phyloP scores from a whole-genome alignment of 1,139 yeast genomes.

The Keqinozyma sinolaborantium region DNA sequence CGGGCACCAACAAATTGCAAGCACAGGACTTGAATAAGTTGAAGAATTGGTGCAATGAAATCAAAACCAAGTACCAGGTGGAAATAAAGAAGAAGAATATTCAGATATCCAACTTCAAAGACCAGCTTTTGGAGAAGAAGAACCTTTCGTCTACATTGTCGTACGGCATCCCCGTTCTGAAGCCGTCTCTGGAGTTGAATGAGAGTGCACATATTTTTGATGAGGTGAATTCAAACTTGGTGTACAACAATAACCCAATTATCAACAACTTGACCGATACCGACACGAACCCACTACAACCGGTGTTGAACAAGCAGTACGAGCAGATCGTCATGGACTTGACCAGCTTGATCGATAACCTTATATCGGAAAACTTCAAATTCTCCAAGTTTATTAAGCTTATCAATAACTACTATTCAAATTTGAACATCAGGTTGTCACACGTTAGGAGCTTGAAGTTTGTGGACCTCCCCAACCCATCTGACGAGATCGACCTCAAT shows the following conservation, averaged over 20 bases:
- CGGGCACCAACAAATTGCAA: constrained; percentile 24
- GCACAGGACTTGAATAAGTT: constrained; percentile 26
- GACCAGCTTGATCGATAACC: constrained; percentile 35
- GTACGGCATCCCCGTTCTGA: constrained; percentile 21
- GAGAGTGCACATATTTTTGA: too few species aligned
- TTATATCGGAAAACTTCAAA: constrained; percentile 38
- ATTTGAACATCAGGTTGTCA: constrained; percentile 21
- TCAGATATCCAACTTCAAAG: constrained; percentile 35
- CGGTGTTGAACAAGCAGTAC: constrained; percentile 29
- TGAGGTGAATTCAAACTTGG: constrained; percentile 20
- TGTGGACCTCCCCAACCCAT: constrained; percentile 29
- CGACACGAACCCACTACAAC: constrained; percentile 9
- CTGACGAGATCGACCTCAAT: constrained; percentile 26
- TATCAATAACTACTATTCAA: constrained; percentile 25
- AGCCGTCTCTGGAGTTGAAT: constrained; percentile 1
- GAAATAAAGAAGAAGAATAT: constrained; percentile 38
- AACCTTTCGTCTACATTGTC: constrained; percentile 29
- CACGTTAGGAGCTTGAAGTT: constrained; percentile 1
- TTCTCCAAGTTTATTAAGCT: constrained; percentile 30
- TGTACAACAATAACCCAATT: constrained; percentile 32
- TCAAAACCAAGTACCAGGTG: constrained; percentile 35
- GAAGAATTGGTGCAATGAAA: constrained; percentile 26
- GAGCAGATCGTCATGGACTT: constrained; percentile 36
- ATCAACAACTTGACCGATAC: constrained; percentile 21
- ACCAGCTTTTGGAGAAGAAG: constrained; percentile 34